Evolutionary conservation across 2,329 filamentous ascomycete species (phyloP), one percentile per base, ranked within the genome.

Genomic region (Tolypocladium cylindrosporum): DNA sequence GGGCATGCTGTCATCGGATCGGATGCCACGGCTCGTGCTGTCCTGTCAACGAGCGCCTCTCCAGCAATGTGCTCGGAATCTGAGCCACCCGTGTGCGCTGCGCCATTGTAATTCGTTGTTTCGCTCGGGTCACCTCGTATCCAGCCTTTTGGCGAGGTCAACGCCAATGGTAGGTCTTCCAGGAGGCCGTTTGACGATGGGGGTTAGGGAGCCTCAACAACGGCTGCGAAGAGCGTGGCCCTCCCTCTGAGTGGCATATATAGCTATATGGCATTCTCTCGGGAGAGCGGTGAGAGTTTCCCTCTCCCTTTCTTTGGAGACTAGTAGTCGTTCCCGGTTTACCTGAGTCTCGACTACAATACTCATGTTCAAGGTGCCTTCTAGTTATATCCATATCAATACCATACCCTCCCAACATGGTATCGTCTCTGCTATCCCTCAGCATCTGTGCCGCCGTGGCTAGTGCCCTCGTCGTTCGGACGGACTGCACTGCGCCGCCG

Each of bases 401-500:
- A 21, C 2, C 40, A 6, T n/a, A 5, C 19, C 19, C 11, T 9
- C 16, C 3, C 16, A 36, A 21, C 9, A 51, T 51, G 48, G 9
- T 36, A 9, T 36, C 16, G 8, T 11, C 8, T 36, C 31, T 21
- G 10, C 48, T 51, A 31, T 36, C 16, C 16, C 48, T 51, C 31
- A 16, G 48, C 19, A 13, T 51, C 43, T 61, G 61, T 52, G 57
- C 55, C 45, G 58, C 59, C 27, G 36, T 62, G 41, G 58, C 58
- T 59, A 62, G 60, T 42, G 63, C 59, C 40, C 52, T 62, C 16
- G 61, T 55, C 37, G 50, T 64, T 27, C 55, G 60, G 40, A 54
- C 57, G 57, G 43, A 56, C 55, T 67, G 64, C 56, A 51, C 58
- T 19, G 36, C 63, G 13, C 57, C 61, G 1, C 60, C 59, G 3